A percentile compares a stretch with the other conserved stretches of the same genome.
Evolutionary conservation across 352 stramenopile genomes (phyloP).

Genomic region (Globisporangium nodosum): DNA sequence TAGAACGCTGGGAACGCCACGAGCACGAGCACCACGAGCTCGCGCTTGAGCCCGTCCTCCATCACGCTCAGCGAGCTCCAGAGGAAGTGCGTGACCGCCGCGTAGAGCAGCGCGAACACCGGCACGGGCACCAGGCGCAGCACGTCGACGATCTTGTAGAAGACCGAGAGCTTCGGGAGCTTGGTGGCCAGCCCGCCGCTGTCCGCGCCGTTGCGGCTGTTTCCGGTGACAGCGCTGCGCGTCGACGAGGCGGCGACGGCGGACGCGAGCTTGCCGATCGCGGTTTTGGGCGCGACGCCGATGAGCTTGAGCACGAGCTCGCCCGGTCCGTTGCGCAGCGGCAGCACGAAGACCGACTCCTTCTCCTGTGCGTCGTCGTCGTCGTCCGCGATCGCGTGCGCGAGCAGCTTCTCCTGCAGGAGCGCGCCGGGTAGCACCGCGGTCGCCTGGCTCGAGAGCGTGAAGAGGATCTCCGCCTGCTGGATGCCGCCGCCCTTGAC

Average conservation of each 20-base stretch:
- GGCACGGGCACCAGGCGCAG: conserved; percentile 50
- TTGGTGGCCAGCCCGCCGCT: neutral
- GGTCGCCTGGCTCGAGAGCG: conserved; percentile 49
- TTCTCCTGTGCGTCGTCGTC: conserved; percentile 18
- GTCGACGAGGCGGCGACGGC: conserved; percentile 11
- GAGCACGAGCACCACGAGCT: conserved; percentile 54
- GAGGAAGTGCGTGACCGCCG: conserved; percentile 54
- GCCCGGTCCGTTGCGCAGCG: conserved; percentile 46
- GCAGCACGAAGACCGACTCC: conserved; percentile 57
- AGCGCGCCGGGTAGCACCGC: conserved; percentile 39
- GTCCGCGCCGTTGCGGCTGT: neutral
- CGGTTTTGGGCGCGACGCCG: conserved; percentile 37
- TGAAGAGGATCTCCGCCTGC: conserved; percentile 62
- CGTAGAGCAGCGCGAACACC: conserved; percentile 69
- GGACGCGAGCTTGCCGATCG: conserved; percentile 32
- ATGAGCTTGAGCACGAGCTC: conserved; percentile 59
- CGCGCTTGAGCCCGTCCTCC: conserved; percentile 37
- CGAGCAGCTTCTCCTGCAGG: conserved; percentile 54
- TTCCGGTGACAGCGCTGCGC: neutral
- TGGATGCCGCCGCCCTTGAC: conserved; percentile 12
- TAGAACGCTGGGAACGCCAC: conserved; percentile 64
- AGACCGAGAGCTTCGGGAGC: conserved; percentile 15
- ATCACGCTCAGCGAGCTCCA: conserved; percentile 35
- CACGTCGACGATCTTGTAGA: conserved; percentile 34
- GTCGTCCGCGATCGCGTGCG: conserved; percentile 25